Base-by-base conservation (phyloP, 192 early-diverging fungal species). In the Anaeromyces robustus region DNA sequence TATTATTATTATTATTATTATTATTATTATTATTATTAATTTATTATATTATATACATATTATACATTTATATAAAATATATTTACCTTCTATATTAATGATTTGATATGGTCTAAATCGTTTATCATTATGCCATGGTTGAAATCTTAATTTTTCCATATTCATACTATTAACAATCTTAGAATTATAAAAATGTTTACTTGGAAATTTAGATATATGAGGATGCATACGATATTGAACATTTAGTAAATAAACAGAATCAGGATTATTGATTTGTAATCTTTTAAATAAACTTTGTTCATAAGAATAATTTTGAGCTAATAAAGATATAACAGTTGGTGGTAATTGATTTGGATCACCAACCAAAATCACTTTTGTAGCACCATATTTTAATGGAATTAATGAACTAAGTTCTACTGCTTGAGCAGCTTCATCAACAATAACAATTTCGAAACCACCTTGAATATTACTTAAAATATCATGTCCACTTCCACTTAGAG, bases 191-290 rank as follows among this genome's bases (percentile, higher is more conserved):
- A 99, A 98, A 31, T 91, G 85, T 3, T 83, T 81, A 29, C 89
- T 93, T 2, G 96, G 95, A 79, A 97, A 95, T 16, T 32, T 79
- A 39, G 94, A 95, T 28, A 99, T 97, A 30, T 92, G 87, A 0
- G 96, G 95, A 82, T 99, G 94, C 97, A 99, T 98, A 81, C 96
- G 94, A 84, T 98, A 99, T 87, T 98, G 96, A 77, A 96, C 96
- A 81, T 92, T 95, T 41, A 98, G 85, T 77, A 98, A 85, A 81
- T 91, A 90, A 18, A 97, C 92, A 5, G 86, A 84, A 4, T 91
- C 80, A 1, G 93, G 93, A 28, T 87, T 80, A 52, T 85, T 85
- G 29, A 87, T 87, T 85, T 96, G 92, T n/a, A 98, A 85, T 16
- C 97, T 87, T 37, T 94, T 92, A 88, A 98, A 99, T 79, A 99